Evolutionary conservation across 345 rosid genomes (phyloP).

Genomic region (Adansonia digitata): DNA sequence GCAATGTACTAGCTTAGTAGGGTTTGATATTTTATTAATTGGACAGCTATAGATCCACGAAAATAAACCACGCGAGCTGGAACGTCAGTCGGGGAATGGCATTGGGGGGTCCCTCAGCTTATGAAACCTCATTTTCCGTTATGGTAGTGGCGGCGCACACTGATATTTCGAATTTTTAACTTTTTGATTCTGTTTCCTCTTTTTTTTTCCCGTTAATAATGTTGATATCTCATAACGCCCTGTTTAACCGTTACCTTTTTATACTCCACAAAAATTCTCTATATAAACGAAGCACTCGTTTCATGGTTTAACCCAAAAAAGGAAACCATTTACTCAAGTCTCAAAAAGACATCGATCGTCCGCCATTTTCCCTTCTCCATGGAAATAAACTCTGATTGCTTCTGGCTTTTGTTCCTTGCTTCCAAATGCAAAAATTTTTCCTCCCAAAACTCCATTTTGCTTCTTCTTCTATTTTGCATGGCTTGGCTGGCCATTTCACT

Average conservation of each 20-base stretch:
- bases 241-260: neutral
- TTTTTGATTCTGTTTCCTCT: neutral
- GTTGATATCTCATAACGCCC: neutral
- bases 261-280: slow-evolving; percentile 10
- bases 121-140: neutral
- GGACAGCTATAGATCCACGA: neutral
- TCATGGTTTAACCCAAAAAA: slow-evolving; percentile 31
- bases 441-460: slow-evolving; percentile 28
- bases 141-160: slow-evolving; percentile 23
- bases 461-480: slow-evolving; percentile 29
- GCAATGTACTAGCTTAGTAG: neutral
- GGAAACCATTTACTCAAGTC: slow-evolving; percentile 27
- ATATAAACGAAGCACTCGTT: slow-evolving; percentile 23
- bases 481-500: slow-evolving; percentile 40
- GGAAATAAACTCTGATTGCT: slow-evolving; percentile 40
- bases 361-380: slow-evolving; percentile 17
- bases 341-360: neutral
- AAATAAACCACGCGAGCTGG: neutral
- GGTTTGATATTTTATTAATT: neutral
- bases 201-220: too few relatives aligned
- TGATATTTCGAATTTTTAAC: neutral
- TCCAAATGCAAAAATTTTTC: slow-evolving; percentile 51
- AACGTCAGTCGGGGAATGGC: neutral
- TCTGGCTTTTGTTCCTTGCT: slow-evolving; percentile 44
- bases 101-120: neutral